Percentiles rank a stretch among this genome's conserved stretches.
Conservation (phyloP, 352 stramenopile species). For the Pythium phragmiticola region DNA sequence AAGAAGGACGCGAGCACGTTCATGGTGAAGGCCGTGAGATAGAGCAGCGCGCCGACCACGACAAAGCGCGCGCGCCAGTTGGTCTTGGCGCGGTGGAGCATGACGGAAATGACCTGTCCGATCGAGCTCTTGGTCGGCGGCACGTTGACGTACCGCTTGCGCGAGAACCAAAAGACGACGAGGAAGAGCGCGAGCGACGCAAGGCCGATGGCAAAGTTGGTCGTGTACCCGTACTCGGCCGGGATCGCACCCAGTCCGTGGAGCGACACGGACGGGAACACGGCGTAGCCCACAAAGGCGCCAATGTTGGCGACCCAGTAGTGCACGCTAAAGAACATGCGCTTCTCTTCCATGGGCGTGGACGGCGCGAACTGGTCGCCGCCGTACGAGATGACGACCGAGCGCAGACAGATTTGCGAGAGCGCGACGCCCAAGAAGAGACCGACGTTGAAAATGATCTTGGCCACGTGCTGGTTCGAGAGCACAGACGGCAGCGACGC, state of each 20-base stretch:
- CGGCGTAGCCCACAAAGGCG: slow-evolving; percentile 41
- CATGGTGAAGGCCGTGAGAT: slow-evolving; percentile 21
- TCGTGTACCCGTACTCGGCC: slow-evolving; percentile 46
- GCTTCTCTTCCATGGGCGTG: slow-evolving; percentile 22
- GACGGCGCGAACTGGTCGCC: slow-evolving; percentile 32
- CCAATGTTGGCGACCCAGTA: slow-evolving; percentile 58
- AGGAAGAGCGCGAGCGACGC: slow-evolving; percentile 13
- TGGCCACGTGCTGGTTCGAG: slow-evolving; percentile 9
- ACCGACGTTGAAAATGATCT: slow-evolving; percentile 26
- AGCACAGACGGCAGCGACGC: slow-evolving; percentile 25
- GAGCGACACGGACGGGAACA: slow-evolving; percentile 46
- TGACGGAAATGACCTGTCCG: slow-evolving; percentile 7
- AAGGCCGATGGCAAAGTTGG: slow-evolving; percentile 31
- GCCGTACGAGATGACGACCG: slow-evolving; percentile 31
- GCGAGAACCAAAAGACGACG: slow-evolving; percentile 1
- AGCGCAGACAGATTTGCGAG: slow-evolving; percentile 29
- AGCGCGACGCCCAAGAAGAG: slow-evolving; percentile 30
- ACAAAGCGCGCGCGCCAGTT: slow-evolving; percentile 12
- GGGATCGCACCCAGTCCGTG: slow-evolving; percentile 40
- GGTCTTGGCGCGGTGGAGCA: slow-evolving; percentile 5
- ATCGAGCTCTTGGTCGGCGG: slow-evolving; percentile 28
- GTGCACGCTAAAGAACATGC: slow-evolving; percentile 52
- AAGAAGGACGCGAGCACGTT: slow-evolving; percentile 30
- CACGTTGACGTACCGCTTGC: slow-evolving; percentile 28
- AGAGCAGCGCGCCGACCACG: slow-evolving; percentile 19